Percentiles rank a stretch among this genome's conserved stretches.
These are phyloP conservation scores for Wickerhamomyces silvicola DNA, from an alignment of 805 yeast genomes.

Conservation along the genomic window DNA sequence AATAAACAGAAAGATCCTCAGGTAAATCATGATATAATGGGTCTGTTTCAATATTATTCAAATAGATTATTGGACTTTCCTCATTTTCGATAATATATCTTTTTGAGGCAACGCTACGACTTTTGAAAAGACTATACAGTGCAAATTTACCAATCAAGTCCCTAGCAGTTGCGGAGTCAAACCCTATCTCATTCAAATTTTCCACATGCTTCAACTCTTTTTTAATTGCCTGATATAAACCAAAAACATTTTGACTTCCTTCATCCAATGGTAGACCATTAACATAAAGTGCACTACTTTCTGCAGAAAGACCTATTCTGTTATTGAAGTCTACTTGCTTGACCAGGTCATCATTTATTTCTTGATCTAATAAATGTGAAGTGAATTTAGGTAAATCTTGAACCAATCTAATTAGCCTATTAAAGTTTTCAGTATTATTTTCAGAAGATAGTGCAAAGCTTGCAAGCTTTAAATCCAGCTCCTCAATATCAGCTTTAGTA, in stretches of 20 bases:
- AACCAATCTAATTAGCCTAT: conserved; percentile 32
- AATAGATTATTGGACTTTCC: conserved; percentile 44
- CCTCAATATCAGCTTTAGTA: conserved; percentile 25
- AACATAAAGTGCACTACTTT: conserved; percentile 47
- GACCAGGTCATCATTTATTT: conserved; percentile 20
- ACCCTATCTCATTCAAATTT: conserved; percentile 25
- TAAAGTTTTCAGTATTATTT: conserved; percentile 26
- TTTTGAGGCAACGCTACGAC: conserved; percentile 8
- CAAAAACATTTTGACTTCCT: conserved; percentile 36
- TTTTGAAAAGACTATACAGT: conserved; percentile 16
- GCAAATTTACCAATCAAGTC: conserved; percentile 37
- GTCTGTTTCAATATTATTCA: conserved; percentile 74
- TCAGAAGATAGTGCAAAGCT: conserved; percentile 22
- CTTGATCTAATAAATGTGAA: conserved; percentile 18
- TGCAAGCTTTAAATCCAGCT: conserved; percentile 35
- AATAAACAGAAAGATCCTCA: conserved; percentile 39
- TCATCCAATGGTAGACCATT: conserved; percentile 63
- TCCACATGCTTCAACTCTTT: conserved; percentile 28
- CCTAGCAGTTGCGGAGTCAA: conserved; percentile 27
- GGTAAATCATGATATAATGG: conserved; percentile 41
- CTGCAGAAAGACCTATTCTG: conserved; percentile 31
- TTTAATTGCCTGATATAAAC: conserved; percentile 33
- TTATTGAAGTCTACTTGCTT: conserved; percentile 26
- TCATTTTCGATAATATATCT: conserved; percentile 27
- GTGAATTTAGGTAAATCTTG: conserved; percentile 53